Percentiles rank a stretch among this genome's conserved stretches.
phyloP scores from a whole-genome alignment of 306 rosid species.

The Lathyrus tuberosus region DNA sequence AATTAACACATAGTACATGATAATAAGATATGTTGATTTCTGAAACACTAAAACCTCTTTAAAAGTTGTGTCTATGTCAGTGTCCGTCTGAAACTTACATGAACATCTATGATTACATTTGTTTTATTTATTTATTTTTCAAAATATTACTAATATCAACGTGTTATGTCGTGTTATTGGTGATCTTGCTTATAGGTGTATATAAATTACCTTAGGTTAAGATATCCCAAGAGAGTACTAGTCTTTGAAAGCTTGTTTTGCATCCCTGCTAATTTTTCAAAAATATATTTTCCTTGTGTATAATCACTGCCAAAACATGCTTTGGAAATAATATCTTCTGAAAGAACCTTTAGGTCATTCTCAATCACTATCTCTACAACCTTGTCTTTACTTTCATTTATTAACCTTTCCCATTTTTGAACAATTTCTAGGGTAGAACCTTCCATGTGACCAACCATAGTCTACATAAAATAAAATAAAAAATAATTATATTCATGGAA shows the following conservation, averaged over 20 bases:
- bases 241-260: slow-evolving; percentile 35
- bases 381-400: slow-evolving; percentile 28
- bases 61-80: too few relatives aligned
- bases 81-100: too few relatives aligned
- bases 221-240: slow-evolving; percentile 36
- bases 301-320: slow-evolving; percentile 49
- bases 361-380: slow-evolving; percentile 36
- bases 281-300: slow-evolving; percentile 43
- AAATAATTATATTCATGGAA: neutral
- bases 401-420: slow-evolving; percentile 34
- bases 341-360: slow-evolving; percentile 33
- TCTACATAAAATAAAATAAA: slow-evolving; percentile 19
- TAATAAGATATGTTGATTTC: neutral
- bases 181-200: too few relatives aligned
- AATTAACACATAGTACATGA: neutral
- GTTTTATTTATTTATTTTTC: too few relatives aligned
- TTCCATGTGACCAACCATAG: slow-evolving; percentile 37
- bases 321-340: slow-evolving; percentile 41
- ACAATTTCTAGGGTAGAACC: slow-evolving; percentile 29
- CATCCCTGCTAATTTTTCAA: slow-evolving; percentile 27
- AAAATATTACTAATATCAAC: too few relatives aligned
- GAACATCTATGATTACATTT: too few relatives aligned
- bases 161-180: too few relatives aligned
- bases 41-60: too few relatives aligned
- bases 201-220: slow-evolving; percentile 36